Percentiles rank a stretch among this genome's conserved stretches.
phyloP scores from a whole-genome alignment of 306 rosid species.

The Aeschynomene evenia region DNA sequence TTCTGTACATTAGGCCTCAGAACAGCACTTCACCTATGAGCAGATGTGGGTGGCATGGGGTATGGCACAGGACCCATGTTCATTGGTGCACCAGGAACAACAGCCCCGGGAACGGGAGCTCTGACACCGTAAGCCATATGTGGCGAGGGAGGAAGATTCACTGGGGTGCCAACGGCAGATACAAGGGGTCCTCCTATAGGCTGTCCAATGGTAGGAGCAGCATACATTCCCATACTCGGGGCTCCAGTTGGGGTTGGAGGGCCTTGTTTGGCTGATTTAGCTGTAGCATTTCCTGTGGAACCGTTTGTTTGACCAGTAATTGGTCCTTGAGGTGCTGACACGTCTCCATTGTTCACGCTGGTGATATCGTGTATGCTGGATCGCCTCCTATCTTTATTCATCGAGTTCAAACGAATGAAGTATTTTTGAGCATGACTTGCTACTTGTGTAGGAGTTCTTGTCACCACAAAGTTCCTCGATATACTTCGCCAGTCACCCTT shows the following conservation, averaged over 20 bases:
- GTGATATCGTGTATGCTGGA: slow-evolving; percentile 92
- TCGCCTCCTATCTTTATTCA: slow-evolving; percentile 82
- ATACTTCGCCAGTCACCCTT: slow-evolving; percentile 93
- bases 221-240: slow-evolving; percentile 54
- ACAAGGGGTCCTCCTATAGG: slow-evolving; percentile 79
- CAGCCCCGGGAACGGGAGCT: slow-evolving; percentile 51
- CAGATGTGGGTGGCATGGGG: slow-evolving; percentile 58
- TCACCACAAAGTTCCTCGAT: slow-evolving; percentile 82
- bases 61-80: slow-evolving; percentile 62
- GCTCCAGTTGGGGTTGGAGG: slow-evolving; percentile 49
- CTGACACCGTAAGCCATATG: slow-evolving; percentile 64
- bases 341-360: slow-evolving; percentile 59
- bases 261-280: slow-evolving; percentile 51
- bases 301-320: slow-evolving; percentile 73
- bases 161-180: slow-evolving; percentile 78
- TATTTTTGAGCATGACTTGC: slow-evolving; percentile 96
- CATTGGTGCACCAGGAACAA: slow-evolving; percentile 70
- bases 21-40: slow-evolving; percentile 56
- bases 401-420: slow-evolving; percentile 77
- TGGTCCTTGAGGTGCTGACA: slow-evolving; percentile 63
- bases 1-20: slow-evolving; percentile 40
- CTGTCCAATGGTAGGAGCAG: slow-evolving; percentile 66
- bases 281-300: slow-evolving; percentile 42
- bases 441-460: slow-evolving; percentile 89
- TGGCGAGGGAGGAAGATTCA: slow-evolving; percentile 51